These are phyloP conservation scores for Raffaelea deltoideospora DNA, from an alignment of 2,329 filamentous ascomycete genomes.

Conservation along the genomic window DNA sequence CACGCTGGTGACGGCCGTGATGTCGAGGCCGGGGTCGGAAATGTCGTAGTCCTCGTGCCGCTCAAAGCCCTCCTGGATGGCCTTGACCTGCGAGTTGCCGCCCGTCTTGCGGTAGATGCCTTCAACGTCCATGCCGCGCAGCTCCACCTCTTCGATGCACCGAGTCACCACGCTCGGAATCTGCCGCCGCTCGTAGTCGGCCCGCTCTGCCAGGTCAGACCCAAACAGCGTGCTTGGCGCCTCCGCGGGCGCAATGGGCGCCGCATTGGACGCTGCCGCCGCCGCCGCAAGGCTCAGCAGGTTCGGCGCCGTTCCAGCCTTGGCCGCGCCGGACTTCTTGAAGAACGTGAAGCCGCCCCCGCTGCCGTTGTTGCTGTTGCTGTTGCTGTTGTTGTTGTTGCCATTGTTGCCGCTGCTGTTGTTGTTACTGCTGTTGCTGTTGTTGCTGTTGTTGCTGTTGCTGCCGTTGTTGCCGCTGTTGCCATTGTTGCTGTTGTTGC, in stretches of 20 bases:
- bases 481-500: slow-evolving; percentile 8
- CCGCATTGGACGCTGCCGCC: slow-evolving; percentile 5
- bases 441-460: not conserved
- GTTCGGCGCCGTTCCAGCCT: slow-evolving; percentile 30
- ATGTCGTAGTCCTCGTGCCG: slow-evolving; percentile 77
- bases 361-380: slow-evolving; percentile 14
- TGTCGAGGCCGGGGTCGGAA: slow-evolving; percentile 83
- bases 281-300: slow-evolving; percentile 17
- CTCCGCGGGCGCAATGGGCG: slow-evolving; percentile 21
- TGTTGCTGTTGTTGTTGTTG: not conserved
- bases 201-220: slow-evolving; percentile 71
- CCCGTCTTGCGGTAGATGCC: slow-evolving; percentile 97
- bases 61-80: slow-evolving; percentile 84
- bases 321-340: slow-evolving; percentile 36
- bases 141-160: slow-evolving; percentile 92
- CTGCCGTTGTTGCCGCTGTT: not conserved
- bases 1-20: slow-evolving; percentile 88
- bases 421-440: slow-evolving; percentile 8
- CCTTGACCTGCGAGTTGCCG: slow-evolving; percentile 78
- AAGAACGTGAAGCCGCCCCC: slow-evolving; percentile 57
- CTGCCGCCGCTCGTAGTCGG: slow-evolving; percentile 75
- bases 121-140: slow-evolving; percentile 92
- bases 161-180: slow-evolving; percentile 83
- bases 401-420: not conserved
- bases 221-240: slow-evolving; percentile 59